phyloP scores from a whole-genome alignment of 129 eudicot species.

The Chrysanthemum seticuspe region DNA sequence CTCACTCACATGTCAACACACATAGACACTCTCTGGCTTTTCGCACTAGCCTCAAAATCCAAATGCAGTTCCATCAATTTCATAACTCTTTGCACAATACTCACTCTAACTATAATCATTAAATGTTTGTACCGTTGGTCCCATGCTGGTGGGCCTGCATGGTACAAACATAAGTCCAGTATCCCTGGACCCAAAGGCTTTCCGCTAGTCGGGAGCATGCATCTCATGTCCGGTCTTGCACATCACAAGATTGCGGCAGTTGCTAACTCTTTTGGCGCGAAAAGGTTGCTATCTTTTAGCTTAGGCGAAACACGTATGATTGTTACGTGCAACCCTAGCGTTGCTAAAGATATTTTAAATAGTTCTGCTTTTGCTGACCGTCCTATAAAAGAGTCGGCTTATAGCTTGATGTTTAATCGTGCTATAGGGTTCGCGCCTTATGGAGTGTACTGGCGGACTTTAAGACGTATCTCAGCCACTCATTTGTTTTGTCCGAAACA shows the following conservation, averaged over 20 bases:
- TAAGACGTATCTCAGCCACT: conserved; percentile 60
- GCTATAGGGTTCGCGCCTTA: conserved; percentile 95
- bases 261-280: conserved; percentile 46
- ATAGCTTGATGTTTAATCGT: conserved; percentile 74
- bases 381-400: conserved; percentile 81
- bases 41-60: conserved; percentile 60
- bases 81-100: conserved; percentile 18
- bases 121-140: conserved; percentile 45
- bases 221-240: conserved; percentile 80
- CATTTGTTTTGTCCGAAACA: conserved; percentile 84
- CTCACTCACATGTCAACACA: conserved; percentile 35
- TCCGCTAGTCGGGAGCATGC: conserved; percentile 79
- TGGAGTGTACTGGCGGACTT: conserved; percentile 84
- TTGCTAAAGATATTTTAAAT: conserved; percentile 71
- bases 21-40: conserved; percentile 62
- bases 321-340: conserved; percentile 70
- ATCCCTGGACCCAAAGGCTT: conserved; percentile 76
- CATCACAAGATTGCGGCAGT: conserved; percentile 74
- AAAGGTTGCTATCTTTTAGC: conserved; percentile 78
- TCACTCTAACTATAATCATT: conserved; percentile 30
- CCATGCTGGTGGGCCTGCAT: conserved; percentile 70
- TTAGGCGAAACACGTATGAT: conserved; percentile 75
- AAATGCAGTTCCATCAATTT: conserved; percentile 45
- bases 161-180: conserved; percentile 44
- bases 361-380: conserved; percentile 71